phyloP scores from a whole-genome alignment of 176 grass and related monocot genomes.

The Musa itinerans region DNA sequence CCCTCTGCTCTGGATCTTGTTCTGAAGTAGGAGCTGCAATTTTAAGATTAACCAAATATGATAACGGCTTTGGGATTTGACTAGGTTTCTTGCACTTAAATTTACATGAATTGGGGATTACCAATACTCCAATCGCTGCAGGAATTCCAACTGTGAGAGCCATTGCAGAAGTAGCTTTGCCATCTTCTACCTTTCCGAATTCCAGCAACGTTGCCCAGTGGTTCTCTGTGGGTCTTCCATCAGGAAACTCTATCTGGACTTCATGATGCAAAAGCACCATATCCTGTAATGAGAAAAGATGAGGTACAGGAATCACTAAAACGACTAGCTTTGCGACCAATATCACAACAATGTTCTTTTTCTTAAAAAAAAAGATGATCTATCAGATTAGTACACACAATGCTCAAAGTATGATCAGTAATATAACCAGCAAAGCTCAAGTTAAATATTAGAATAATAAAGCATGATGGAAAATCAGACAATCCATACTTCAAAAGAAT shows the following conservation, averaged over 20 bases:
- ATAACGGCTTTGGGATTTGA: not conserved
- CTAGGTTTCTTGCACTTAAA: not conserved
- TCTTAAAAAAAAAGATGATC: too few relatives aligned
- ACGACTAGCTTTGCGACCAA: not conserved
- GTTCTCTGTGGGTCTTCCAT: conserved; percentile 53
- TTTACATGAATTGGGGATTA: conserved; percentile 28
- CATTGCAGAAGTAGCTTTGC: conserved; percentile 64
- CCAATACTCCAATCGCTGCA: conserved; percentile 74
- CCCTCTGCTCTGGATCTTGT: conserved; percentile 62
- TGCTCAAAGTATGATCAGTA: too few relatives aligned
- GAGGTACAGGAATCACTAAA: not conserved
- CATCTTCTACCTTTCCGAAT: conserved; percentile 64
- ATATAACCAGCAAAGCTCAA: too few relatives aligned
- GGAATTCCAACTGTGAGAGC: conserved; percentile 87
- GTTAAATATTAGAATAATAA: too few relatives aligned
- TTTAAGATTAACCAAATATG: conserved; percentile 11
- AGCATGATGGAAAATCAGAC: too few relatives aligned
- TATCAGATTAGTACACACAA: too few relatives aligned
- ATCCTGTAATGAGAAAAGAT: conserved; percentile 36
- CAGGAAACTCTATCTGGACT: conserved; percentile 55
- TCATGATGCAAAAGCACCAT: conserved; percentile 98
- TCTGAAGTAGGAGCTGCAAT: conserved; percentile 72
- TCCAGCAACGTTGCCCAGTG: conserved; percentile 69
- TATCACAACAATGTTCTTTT: too few relatives aligned
- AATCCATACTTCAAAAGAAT: not conserved